These are phyloP conservation scores for Triangularia verruculosa DNA, from an alignment of 2,329 filamentous ascomycete species.

Conservation along the genomic window DNA sequence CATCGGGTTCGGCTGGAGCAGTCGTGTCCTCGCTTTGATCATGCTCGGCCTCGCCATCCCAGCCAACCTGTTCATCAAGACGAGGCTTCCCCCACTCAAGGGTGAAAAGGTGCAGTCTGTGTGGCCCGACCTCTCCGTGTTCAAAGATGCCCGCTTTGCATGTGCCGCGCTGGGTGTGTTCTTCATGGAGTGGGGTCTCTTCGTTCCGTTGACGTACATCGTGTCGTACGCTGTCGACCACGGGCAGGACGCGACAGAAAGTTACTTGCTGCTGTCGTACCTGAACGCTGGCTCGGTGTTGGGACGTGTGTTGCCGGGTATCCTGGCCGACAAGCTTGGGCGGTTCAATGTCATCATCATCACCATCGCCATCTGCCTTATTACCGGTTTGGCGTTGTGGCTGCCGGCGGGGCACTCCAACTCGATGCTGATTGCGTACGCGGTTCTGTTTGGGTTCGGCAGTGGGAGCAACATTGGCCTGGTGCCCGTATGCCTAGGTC, in stretches of 20 bases:
- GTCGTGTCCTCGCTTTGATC: conserved; percentile 50
- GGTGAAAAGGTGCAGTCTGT: conserved; percentile 35
- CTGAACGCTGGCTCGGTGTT: conserved; percentile 76
- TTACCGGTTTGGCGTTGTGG: conserved; percentile 65
- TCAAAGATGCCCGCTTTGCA: conserved; percentile 57
- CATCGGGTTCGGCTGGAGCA: conserved; percentile 49
- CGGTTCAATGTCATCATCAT: conserved; percentile 78
- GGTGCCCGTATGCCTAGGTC: conserved; percentile 76
- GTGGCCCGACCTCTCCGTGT: conserved; percentile 60
- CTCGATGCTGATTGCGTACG: conserved; percentile 64
- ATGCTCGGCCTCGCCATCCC: conserved; percentile 46
- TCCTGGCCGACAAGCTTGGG: conserved; percentile 71
- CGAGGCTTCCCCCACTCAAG: conserved; percentile 51
- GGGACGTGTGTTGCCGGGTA: conserved; percentile 72
- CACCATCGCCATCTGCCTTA: conserved; percentile 57
- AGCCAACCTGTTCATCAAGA: conserved; percentile 47
- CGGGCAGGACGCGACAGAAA: conserved; percentile 56
- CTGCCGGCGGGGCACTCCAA: conserved; percentile 55
- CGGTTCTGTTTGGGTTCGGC: conserved; percentile 72
- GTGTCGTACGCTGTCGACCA: conserved; percentile 65
- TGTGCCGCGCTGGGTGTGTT: conserved; percentile 62
- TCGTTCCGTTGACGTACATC: conserved; percentile 74
- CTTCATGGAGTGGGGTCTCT: conserved; percentile 68
- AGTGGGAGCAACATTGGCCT: conserved; percentile 76
- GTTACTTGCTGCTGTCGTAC: conserved; percentile 75